Conservation (phyloP, 2,329 filamentous ascomycete species). For the Biscogniauxia mediterranea region DNA sequence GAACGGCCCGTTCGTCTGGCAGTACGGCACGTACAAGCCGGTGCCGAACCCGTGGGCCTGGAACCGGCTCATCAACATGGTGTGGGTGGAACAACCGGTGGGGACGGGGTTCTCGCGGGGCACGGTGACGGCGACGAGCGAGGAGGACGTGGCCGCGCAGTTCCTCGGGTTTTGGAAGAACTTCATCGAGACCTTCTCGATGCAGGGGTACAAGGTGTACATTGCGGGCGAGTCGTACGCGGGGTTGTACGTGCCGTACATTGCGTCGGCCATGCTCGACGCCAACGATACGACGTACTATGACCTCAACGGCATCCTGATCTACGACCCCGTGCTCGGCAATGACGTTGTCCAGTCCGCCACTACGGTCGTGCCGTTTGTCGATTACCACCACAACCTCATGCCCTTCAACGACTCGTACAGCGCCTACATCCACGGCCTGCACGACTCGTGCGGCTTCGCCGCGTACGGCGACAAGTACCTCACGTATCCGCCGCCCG, state of each 20-base stretch:
- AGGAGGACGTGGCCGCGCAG: conserved; percentile 67
- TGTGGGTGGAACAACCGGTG: conserved; percentile 71
- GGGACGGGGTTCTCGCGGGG: conserved; percentile 69
- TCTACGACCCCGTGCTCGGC: conserved; percentile 65
- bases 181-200: conserved; percentile 53
- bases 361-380: conserved; percentile 51
- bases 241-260: conserved; percentile 55
- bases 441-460: conserved; percentile 56
- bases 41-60: conserved; percentile 69
- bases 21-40: conserved; percentile 65
- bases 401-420: conserved; percentile 59
- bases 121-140: conserved; percentile 59
- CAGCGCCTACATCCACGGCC: conserved; percentile 49
- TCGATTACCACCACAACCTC: conserved; percentile 53
- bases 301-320: conserved; percentile 52
- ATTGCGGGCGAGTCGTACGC: conserved; percentile 55
- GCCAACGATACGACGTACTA: conserved; percentile 46
- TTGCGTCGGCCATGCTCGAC: conserved; percentile 52
- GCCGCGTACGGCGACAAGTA: conserved; percentile 52
- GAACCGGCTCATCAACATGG: conserved; percentile 72
- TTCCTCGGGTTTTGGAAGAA: conserved; percentile 73
- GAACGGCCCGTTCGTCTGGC: conserved; percentile 72
- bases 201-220: conserved; percentile 52
- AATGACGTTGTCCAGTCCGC: conserved; percentile 41
- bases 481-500: conserved; percentile 61